Percentiles rank a stretch among this genome's conserved stretches.
These are phyloP conservation scores for Boletus edulis DNA, from an alignment of 768 basidiomycete species.

Conservation along the genomic window DNA sequence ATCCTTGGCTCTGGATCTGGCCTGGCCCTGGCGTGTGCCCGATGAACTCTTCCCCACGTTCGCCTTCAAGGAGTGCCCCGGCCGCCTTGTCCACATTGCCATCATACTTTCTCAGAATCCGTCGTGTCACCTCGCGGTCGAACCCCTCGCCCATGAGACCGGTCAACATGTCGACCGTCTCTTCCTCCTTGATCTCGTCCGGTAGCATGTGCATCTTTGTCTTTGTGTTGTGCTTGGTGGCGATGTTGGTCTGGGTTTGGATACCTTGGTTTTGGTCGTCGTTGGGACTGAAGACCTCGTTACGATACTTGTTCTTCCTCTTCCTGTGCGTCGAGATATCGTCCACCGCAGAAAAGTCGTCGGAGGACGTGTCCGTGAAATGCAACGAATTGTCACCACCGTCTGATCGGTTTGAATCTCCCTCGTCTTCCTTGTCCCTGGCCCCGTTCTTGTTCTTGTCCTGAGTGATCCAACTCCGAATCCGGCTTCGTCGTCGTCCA, in stretches of 20 bases:
- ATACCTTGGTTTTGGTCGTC: neutral
- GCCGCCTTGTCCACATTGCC: slow-evolving; percentile 58
- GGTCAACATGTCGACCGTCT: slow-evolving; percentile 33
- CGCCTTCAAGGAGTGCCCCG: slow-evolving; percentile 52
- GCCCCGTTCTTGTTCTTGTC: slow-evolving; percentile 2
- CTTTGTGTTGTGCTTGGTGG: neutral
- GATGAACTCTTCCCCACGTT: slow-evolving; percentile 37
- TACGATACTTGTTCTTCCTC: neutral
- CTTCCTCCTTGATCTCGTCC: slow-evolving; percentile 29
- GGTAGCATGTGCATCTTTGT: slow-evolving; percentile 21
- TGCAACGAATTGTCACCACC: slow-evolving; percentile 13
- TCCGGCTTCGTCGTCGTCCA: slow-evolving; percentile 13
- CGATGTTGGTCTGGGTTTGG: neutral
- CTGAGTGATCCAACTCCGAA: slow-evolving; percentile 14
- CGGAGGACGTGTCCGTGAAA: slow-evolving; percentile 15
- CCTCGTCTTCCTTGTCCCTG: neutral
- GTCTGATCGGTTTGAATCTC: neutral
- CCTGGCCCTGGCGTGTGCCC: neutral
- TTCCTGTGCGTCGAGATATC: too few relatives aligned
- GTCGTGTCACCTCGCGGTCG: slow-evolving; percentile 47
- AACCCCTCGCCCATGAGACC: slow-evolving; percentile 39
- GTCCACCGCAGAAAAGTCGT: slow-evolving; percentile 5
- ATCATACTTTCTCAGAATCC: slow-evolving; percentile 58
- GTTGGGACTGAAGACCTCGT: neutral
- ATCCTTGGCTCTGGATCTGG: slow-evolving; percentile 13